phyloP scores from a whole-genome alignment of 202 grass and related monocot species.

The Zizania palustris region DNA sequence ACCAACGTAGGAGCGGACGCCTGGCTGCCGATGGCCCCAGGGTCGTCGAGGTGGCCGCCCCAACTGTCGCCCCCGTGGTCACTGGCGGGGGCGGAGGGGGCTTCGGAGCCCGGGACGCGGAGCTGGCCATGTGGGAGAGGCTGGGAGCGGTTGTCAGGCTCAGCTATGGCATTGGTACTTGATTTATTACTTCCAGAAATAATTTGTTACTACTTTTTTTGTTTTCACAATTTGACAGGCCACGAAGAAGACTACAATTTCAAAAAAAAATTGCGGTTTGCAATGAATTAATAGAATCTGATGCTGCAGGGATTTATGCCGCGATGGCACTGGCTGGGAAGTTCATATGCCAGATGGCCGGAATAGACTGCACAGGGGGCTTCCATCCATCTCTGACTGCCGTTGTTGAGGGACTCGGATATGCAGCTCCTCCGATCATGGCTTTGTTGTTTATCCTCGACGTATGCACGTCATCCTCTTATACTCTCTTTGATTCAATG shows the following conservation, averaged over 20 bases:
- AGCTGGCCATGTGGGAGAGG: slow-evolving; percentile 81
- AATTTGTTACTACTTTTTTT: too few relatives aligned
- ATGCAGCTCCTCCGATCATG: slow-evolving; percentile 94
- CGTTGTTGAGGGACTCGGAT: slow-evolving; percentile 79
- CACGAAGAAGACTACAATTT: too few relatives aligned
- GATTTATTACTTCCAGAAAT: too few relatives aligned
- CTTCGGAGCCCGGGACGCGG: slow-evolving; percentile 59
- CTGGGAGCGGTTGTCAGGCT: slow-evolving; percentile 78
- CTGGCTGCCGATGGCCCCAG: slow-evolving; percentile 51
- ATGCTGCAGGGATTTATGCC: slow-evolving; percentile 64
- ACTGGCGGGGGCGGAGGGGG: slow-evolving; percentile 1
- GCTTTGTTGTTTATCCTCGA: slow-evolving; percentile 91
- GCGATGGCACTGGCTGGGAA: slow-evolving; percentile 81
- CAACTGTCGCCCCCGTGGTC: not conserved
- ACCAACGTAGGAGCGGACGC: slow-evolving; percentile 6
- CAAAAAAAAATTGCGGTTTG: too few relatives aligned
- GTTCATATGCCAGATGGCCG: slow-evolving; percentile 83
- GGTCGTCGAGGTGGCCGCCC: slow-evolving; percentile 46
- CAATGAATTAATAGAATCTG: not conserved
- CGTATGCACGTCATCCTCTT: slow-evolving; percentile 37
- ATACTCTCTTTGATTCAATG: not conserved
- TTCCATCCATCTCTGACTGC: slow-evolving; percentile 79
- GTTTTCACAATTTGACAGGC: too few relatives aligned
- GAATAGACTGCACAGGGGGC: slow-evolving; percentile 70
- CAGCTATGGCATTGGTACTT: slow-evolving; percentile 77